phyloP scores from a whole-genome alignment of 345 rosid species.

The Pugionium dolabratum region DNA sequence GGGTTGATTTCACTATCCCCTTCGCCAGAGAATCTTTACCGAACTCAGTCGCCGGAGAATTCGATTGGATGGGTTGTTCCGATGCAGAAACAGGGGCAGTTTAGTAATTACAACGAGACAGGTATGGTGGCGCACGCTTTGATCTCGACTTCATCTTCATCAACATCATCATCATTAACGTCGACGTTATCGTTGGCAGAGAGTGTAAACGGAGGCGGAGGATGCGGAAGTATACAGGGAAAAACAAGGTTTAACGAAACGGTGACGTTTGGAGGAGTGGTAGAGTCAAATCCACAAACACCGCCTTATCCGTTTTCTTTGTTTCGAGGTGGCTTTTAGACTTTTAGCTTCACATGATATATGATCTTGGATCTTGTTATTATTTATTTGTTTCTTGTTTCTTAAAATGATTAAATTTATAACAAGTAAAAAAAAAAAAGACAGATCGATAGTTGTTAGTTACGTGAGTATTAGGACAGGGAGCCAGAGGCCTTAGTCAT shows the following conservation, averaged over 20 bases:
- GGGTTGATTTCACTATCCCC: constrained; percentile 50
- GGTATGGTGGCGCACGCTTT: constrained; percentile 11
- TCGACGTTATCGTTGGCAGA: constrained; percentile 39
- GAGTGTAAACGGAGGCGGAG: constrained; percentile 29
- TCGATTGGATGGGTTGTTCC: constrained; percentile 40
- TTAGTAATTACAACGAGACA: constrained; percentile 26
- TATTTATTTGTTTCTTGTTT: constrained; percentile 9
- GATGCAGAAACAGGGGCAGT: constrained; percentile 14
- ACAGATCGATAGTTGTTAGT: constrained; percentile 32
- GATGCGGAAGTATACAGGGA: constrained; percentile 29
- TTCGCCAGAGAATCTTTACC: constrained; percentile 43
- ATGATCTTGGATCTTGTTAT: constrained; percentile 31
- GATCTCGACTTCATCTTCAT: constrained; percentile 16
- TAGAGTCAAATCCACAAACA: constrained; percentile 45
- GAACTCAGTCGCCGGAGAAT: constrained; percentile 42
- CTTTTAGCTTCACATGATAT: constrained; percentile 42
- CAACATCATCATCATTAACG: constrained; percentile 28
- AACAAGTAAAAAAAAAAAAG: not conserved
- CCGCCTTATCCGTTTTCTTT: constrained; percentile 84
- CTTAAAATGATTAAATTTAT: not conserved
- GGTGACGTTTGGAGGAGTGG: constrained; percentile 45
- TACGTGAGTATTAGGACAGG: constrained; percentile 35
- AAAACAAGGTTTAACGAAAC: constrained; percentile 26
- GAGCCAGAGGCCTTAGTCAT: constrained; percentile 33
- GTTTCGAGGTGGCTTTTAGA: constrained; percentile 70